Percentiles rank a stretch among this genome's conserved stretches.
These are phyloP conservation scores for Prosopis cineraria DNA, from an alignment of 306 rosid species.

Conservation along the genomic window DNA sequence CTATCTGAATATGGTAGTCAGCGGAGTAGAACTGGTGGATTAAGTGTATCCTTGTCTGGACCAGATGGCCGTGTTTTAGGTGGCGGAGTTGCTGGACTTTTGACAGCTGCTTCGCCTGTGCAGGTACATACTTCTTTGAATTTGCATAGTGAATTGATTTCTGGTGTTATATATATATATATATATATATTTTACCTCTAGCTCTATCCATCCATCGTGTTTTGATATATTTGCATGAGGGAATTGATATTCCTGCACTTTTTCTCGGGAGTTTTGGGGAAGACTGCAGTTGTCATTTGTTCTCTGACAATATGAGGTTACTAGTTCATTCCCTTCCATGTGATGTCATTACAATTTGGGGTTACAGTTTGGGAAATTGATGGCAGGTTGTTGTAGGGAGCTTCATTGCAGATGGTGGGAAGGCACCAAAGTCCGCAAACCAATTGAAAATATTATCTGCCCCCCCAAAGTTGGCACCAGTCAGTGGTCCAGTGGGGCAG, in stretches of 20 bases:
- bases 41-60: conserved; percentile 68
- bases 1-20: conserved; percentile 51
- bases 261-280: neutral
- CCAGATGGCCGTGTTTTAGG: conserved; percentile 81
- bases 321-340: neutral
- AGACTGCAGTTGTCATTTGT: neutral
- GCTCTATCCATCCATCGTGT: neutral
- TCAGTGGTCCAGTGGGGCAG: conserved; percentile 38
- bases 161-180: neutral
- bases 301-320: neutral
- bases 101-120: conserved; percentile 79
- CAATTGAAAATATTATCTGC: conserved; percentile 29
- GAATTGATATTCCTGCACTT: neutral
- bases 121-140: conserved; percentile 51
- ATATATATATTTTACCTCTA: neutral
- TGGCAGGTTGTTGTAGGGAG: conserved; percentile 64
- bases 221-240: neutral
- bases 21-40: conserved; percentile 54
- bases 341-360: neutral
- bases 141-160: neutral
- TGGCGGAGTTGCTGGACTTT: conserved; percentile 68
- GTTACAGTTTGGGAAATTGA: neutral
- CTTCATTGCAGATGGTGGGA: conserved; percentile 49
- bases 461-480: conserved; percentile 28
- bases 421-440: conserved; percentile 43